Conservation (phyloP, 2,329 filamentous ascomycete species). For the Aureobasidium uvarum region DNA sequence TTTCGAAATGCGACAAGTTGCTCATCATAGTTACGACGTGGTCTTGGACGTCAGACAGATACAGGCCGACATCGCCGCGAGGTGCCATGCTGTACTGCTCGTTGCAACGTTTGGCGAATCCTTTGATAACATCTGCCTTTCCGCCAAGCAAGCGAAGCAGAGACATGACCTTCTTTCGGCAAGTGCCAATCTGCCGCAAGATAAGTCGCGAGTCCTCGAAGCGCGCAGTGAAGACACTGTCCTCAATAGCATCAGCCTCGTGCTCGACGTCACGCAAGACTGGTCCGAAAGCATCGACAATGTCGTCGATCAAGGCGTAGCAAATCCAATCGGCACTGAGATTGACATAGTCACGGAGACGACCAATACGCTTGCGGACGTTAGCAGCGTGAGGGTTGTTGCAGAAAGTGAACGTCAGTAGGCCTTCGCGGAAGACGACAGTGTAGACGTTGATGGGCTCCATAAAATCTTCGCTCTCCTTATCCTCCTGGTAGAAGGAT, state of each 20-base stretch:
- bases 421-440: slow-evolving; percentile 92
- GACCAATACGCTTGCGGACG: slow-evolving; percentile 86
- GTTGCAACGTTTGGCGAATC: slow-evolving; percentile 98
- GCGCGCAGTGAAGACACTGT: slow-evolving; percentile 89
- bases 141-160: slow-evolving; percentile 89
- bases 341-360: slow-evolving; percentile 90
- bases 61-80: slow-evolving; percentile 93
- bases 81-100: slow-evolving; percentile 95
- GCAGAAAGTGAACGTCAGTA: slow-evolving; percentile 89
- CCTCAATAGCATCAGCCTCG: slow-evolving; percentile 90
- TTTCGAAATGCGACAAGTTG: slow-evolving; percentile 92
- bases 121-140: slow-evolving; percentile 97
- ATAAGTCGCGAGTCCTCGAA: slow-evolving; percentile 87
- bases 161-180: slow-evolving; percentile 92
- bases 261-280: slow-evolving; percentile 82
- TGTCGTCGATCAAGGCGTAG: slow-evolving; percentile 97
- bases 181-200: slow-evolving; percentile 80
- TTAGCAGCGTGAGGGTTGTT: slow-evolving; percentile 83
- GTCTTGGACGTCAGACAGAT: slow-evolving; percentile 96
- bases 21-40: slow-evolving; percentile 99
- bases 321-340: slow-evolving; percentile 98
- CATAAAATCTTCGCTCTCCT: slow-evolving; percentile 75
- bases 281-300: slow-evolving; percentile 92
- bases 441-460: slow-evolving; percentile 97
- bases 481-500: slow-evolving; percentile 82